Evolutionary conservation across 2,329 filamentous ascomycete genomes (phyloP), one percentile per base, ranked within the genome.

Genomic region (Xylaria arbuscula): DNA sequence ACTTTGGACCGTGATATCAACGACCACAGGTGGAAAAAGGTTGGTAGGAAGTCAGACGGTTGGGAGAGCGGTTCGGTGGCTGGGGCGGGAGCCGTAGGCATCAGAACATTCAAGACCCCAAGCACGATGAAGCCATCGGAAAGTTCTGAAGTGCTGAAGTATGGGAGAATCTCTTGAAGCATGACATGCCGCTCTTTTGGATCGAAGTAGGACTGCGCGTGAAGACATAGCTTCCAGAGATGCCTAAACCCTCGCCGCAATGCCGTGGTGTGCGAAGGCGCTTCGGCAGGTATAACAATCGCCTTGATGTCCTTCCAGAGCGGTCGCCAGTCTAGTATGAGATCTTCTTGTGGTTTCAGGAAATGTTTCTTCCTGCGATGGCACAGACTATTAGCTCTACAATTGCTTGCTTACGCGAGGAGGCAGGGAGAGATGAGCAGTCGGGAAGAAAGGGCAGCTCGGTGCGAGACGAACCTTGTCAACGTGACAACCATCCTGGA

Each of bases 21-120:
- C 1, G 94, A 96, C 96, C 96, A 99, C 1, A 98, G 82, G 79
- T 99, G 96, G 84, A 99, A 99, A 74, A 97, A 91, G 0, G 95
- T 97, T 2, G 96, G 96, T 42, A 98, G 83, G 76, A 97, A 95
- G 76, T 95, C 90, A 72, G 94, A 91, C 0, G 96, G 95, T 73
- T 94, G 90, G n/a, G 97, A 88, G 73, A 94, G 89, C 38, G 86
- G 84, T 74, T 92, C 88, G 36, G 89, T 89, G 32, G 89, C 86
- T 3, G 93, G 92, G 2, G 92, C 89, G 1, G 94, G 90, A 42
- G 90, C 89, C 8, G 95, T 98, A 19, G 96, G 96, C 69, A 99
- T 86, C 75, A 99, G 85, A 71, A 97, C 83, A 76, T 97, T 98
- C 76, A 99, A 85, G 68, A 95, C 82, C 2, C 93, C 94, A 28